Base-by-base conservation (phyloP, 345 rosid genomes). In the Reutealis trisperma region DNA sequence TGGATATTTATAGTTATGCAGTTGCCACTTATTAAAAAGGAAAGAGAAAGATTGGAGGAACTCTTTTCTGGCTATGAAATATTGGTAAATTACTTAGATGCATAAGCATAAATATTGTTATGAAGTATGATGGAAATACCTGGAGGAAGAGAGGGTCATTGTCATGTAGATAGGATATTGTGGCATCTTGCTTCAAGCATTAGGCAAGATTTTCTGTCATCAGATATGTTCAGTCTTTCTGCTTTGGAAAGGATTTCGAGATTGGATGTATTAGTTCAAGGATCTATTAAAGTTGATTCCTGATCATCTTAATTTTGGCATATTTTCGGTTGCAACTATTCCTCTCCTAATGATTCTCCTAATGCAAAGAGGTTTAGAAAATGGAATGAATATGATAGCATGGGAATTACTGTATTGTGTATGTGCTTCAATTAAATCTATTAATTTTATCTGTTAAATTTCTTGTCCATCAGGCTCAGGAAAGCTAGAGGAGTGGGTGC, bases 401-500 rank as follows among this genome's bases (percentile, higher is more conserved):
- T 24, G 4, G 54, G 64, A 24, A 24, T 71, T 18, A 12, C 27
- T 55, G 19, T 18, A 32, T 22, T 24, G 3, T 45, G 2, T 32
- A 12, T 65, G 14, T 25, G 44, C 6, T 25, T n/a, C 12, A 7
- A n/a, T 51, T 30, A 9, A 14, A 21, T 61, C 59, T 47, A 12
- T 11, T 34, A 5, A 8, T 58, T 32, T 67, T 51, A 15, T 37
- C 0, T n/a, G 1, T 76, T 62, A 69, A 19, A 51, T 58, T 78
- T 60, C 65, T 83, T 63, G 58, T 67, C 37, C 70, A 47, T 70
- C 83, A 91, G 96, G 93, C 63, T 85, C 83, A 69, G 93, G 91
- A 83, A 91, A 85, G 85, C 82, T 92, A 73, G 85, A 85, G 89
- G 99, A 96, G 81, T 96, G 98, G 99, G 91, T 96, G 76, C 71